phyloP scores from a whole-genome alignment of 1,284 basidiomycete genomes.

The Grifola frondosa region DNA sequence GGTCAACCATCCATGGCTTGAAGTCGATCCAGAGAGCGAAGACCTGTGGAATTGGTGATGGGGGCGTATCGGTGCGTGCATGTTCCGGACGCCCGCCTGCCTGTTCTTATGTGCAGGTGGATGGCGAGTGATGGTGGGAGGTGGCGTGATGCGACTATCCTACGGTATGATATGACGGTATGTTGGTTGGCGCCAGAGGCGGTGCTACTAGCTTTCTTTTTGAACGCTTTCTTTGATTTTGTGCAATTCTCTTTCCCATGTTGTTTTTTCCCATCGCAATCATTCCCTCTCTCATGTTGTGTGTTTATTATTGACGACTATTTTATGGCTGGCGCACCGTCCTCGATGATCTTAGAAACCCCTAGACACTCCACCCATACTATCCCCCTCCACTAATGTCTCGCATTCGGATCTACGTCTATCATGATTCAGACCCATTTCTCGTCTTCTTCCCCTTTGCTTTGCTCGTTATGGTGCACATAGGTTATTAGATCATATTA shows the following conservation, averaged over 20 bases:
- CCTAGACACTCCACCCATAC: too few species aligned
- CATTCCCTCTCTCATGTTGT: slow-evolving; percentile 10
- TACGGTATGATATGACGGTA: neutral
- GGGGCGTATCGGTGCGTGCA: neutral
- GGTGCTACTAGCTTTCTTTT: slow-evolving; percentile 12
- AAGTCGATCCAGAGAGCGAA: slow-evolving; percentile 35
- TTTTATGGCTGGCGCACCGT: slow-evolving; percentile 12
- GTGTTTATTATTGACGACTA: slow-evolving; percentile 4
- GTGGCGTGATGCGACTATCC: slow-evolving; percentile 5
- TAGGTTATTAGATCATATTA: slow-evolving; percentile 2
- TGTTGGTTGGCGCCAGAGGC: neutral
- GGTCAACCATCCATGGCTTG: slow-evolving; percentile 74
- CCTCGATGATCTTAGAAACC: too few species aligned
- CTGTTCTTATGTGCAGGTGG: slow-evolving; percentile 9
- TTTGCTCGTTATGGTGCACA: neutral
- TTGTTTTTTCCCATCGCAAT: slow-evolving; percentile 13
- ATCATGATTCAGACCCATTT: neutral
- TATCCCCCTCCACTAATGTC: too few species aligned
- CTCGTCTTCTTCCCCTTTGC: neutral
- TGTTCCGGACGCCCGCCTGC: neutral
- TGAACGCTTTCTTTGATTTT: slow-evolving; percentile 1
- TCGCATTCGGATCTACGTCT: neutral
- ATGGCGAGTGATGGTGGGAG: slow-evolving; percentile 16
- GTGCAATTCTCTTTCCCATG: neutral
- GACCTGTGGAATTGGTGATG: slow-evolving; percentile 24